These are phyloP conservation scores for Acacia concinna DNA, from an alignment of 331 rosid species.

Conservation along the genomic window DNA sequence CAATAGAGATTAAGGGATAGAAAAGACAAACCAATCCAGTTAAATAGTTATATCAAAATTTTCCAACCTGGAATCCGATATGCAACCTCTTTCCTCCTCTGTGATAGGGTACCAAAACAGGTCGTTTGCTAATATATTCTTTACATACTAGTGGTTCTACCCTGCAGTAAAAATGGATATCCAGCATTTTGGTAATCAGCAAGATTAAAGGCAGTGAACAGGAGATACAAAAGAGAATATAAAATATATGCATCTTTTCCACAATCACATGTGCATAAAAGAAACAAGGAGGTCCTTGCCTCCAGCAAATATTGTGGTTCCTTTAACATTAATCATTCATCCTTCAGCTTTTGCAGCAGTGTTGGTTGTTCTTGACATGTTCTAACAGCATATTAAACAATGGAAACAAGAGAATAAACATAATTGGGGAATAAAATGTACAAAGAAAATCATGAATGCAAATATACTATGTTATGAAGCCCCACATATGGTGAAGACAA, in stretches of 20 bases:
- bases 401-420: constrained; percentile 5
- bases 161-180: constrained; percentile 45
- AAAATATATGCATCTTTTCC: constrained; percentile 16
- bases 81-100: constrained; percentile 96
- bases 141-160: constrained; percentile 95
- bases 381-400: constrained; percentile 14
- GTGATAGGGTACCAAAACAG: constrained; percentile 90
- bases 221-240: constrained; percentile 3
- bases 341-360: not conserved
- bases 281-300: constrained; percentile 6
- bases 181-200: not conserved
- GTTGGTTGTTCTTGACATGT: constrained; percentile 16
- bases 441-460: constrained; percentile 4
- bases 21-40: constrained; percentile 22
- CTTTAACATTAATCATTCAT: not conserved
- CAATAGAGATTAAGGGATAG: constrained; percentile 22
- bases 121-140: constrained; percentile 63
- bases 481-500: not conserved
- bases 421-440: not conserved
- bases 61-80: constrained; percentile 82
- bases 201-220: not conserved
- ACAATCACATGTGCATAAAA: not conserved
- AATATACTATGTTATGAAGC: not conserved
- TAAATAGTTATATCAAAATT: constrained; percentile 21
- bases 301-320: constrained; percentile 1